phyloP scores from a whole-genome alignment of 805 yeast genomes.

The Monosporozyma aerobia region DNA sequence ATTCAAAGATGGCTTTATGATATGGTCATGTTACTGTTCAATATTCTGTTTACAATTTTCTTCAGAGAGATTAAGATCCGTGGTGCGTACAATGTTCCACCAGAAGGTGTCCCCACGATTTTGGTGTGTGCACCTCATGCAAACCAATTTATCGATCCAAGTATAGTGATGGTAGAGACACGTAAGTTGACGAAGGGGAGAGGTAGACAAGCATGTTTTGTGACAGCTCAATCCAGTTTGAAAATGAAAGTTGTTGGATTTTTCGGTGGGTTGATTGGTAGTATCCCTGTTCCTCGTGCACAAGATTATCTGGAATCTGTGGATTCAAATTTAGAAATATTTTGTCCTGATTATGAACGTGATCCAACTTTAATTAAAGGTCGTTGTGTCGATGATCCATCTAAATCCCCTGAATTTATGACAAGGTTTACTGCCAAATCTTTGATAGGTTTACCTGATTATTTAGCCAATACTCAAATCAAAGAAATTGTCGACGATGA shows the following conservation, averaged over 20 bases:
- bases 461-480: slow-evolving; percentile 69
- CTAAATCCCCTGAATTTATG: slow-evolving; percentile 36
- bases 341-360: slow-evolving; percentile 37
- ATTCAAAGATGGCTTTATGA: slow-evolving; percentile 25
- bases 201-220: slow-evolving; percentile 61
- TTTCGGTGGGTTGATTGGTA: slow-evolving; percentile 60
- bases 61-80: slow-evolving; percentile 67
- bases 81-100: slow-evolving; percentile 38
- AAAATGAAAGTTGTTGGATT: slow-evolving; percentile 57
- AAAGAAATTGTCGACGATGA: slow-evolving; percentile 60
- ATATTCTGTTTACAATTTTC: slow-evolving; percentile 35
- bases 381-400: slow-evolving; percentile 25
- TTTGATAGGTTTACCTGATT: slow-evolving; percentile 65
- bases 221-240: slow-evolving; percentile 75
- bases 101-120: slow-evolving; percentile 43
- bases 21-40: slow-evolving; percentile 21
- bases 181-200: slow-evolving; percentile 37
- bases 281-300: slow-evolving; percentile 85
- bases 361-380: slow-evolving; percentile 52
- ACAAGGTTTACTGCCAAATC: slow-evolving; percentile 53
- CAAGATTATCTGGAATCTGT: slow-evolving; percentile 71
- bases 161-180: slow-evolving; percentile 69
- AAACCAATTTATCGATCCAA: slow-evolving; percentile 79
- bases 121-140: slow-evolving; percentile 80
- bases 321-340: slow-evolving; percentile 52